Evolutionary conservation across 208 protist genomes (phyloP), one percentile per base, ranked within the genome.

Genomic region (Leishmania tarentolae): DNA sequence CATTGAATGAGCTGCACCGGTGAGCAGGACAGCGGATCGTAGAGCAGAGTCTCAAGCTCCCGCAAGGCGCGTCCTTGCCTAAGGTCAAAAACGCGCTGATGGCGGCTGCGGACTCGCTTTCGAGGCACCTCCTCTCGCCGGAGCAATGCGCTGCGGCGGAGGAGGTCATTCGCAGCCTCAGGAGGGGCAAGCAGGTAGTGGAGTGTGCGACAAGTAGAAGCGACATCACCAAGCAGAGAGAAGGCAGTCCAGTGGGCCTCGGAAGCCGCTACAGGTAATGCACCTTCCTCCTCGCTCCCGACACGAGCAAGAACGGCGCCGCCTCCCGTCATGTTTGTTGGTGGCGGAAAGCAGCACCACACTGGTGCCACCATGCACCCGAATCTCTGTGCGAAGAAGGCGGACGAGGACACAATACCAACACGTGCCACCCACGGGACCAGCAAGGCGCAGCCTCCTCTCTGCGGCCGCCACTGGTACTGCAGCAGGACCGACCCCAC

Each of bases 361-460:
- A 92, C 91, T 15, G 88, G 81, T 0, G 86, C 87, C 35, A 92
- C 76, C 63, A 85, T 53, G 65, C 89, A 90, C 7, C 93, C 93
- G 57, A 96, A 90, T n/a, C 90, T 90, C 76, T 91, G 90, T 2
- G 88, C 82, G 80, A 94, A 96, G 81, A 93, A 92, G 37, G 84
- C 73, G 3, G 78, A 83, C 0, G 89, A 88, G 3, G 90, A 90
- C 52, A 93, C 83, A 9, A 88, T 75, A 17, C 93, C 93, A 37
- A 92, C 59, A 24, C 75, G 86, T 46, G 69, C 72, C 24, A 93
- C 83, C 0, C 31, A 52, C 13, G 76, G 70, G 15, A 44, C 17
- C 42, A 19, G 37, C 44, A 15, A 44, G 15, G n/a, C 46, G 42
- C 47, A 11, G 40, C 42, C 3, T 0, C 42, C 47, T 63, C 21